Evolutionary conservation across 169 alveolate genomes (phyloP), one percentile per base, ranked within the genome.

Genomic region (Theileria equi): DNA sequence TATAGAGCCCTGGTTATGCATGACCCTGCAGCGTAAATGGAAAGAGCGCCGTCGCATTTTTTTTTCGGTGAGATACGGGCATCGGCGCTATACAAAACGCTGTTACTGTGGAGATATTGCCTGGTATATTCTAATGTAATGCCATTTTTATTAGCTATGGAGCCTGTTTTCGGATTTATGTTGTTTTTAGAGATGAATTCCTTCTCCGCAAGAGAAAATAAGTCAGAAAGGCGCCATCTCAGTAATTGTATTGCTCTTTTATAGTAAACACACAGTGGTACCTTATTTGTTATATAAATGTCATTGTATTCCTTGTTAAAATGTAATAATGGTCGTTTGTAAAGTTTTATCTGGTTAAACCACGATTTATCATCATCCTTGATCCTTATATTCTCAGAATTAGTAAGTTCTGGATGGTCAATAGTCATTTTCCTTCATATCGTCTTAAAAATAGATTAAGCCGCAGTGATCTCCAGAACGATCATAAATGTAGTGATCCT

Each of bases 251-350:
- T 25, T n/a, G 80, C 78, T 36, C 86, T 45, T 31, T 60, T 5
- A 29, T 4, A 68, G 41, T 77, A 77, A 3, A 77, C 86, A 49
- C 86, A 77, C 13, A 67, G 47, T 5, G 86, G 86, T 6, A 31
- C 59, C 6, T 49, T 38, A 11, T 44, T 43, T 1, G 84, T 77
- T 34, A 77, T 57, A 74, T 77, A 77, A 3, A 77, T 55, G 23
- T 77, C 84, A 45, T 77, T 67, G 32, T 60, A 36, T 11, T 19
- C 66, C 64, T 73, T 73, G 25, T 73, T 52, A n/a, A 50, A 28
- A 40, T 40, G 57, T 19, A 49, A 41, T 36, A 73, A 62, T 5
- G 80, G 84, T 17, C 84, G 61, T 61, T 60, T 73, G 48, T n/a
- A 55, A 16, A 67, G 3, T 17, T 47, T 49, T 7, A n/a, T n/a